Base-by-base conservation (phyloP, 768 basidiomycete genomes). In the Royoungia palumana region DNA sequence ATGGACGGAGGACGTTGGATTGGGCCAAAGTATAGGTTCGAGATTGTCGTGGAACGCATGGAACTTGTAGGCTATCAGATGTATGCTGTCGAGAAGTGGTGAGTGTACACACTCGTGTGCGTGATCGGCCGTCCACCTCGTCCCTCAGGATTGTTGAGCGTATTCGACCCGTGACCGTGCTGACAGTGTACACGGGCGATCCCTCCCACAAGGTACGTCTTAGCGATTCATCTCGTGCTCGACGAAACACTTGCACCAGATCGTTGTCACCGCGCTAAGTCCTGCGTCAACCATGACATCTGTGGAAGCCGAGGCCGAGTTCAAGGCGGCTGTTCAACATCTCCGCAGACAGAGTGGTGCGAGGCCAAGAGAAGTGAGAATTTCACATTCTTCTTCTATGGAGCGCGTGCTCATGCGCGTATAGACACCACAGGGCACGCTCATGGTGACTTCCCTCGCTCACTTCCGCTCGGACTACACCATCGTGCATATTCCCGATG, bases 21-120 rank as follows among this genome's bases (percentile, higher is more conserved):
- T 16, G 74, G 73, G 1, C 60, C 69, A 10, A 72, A 73, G 17
- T 70, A 71, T 41, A 71, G 67, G 41, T 80, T 83, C 52, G 74
- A 77, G 57, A 65, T 80, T 47, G 73, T 74, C 8, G 70, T 76
- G 32, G 73, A 78, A 28, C 66, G 68, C 16, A 56, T 82, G 39
- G 69, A 80, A 38, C 60, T 69, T 41, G 52, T 72, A 17, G 83
- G 84, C 1, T 89, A 83, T 68, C 89, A 91, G 69, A 74, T 92
- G 47, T 93, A 91, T 62, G 89, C 88, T 0, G 90, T 93, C 9
- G 86, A 92, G 72, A 87, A 87, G 65, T 92, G 89, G 88, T 82
- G 54, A 60, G 49, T 68, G n/a, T 46, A 11, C 14, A 17, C 44
- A n/a, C 21, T n/a, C n/a, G 12, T 46, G 27, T 17, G 3, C 40